Conservation (phyloP, 768 basidiomycete genomes). For the Lentinula detonsa region DNA sequence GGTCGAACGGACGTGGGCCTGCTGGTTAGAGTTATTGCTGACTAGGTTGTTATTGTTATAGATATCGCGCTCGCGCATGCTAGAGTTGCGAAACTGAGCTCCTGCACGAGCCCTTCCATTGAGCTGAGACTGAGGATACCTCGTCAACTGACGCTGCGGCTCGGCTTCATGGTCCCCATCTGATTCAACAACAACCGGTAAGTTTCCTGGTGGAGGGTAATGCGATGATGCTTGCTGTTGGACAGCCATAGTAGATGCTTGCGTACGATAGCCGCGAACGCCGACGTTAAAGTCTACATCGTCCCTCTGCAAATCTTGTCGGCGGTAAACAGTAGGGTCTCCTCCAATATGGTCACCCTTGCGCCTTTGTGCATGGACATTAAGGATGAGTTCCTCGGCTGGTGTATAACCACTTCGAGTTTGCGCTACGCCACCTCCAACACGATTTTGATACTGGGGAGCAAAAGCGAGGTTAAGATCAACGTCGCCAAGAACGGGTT, state of each 20-base stretch:
- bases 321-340: conserved; percentile 26
- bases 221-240: conserved; percentile 10
- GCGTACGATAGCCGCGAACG: conserved; percentile 35
- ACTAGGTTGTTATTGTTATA: conserved; percentile 10
- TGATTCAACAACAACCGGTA: conserved; percentile 1
- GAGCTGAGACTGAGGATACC: conserved; percentile 7
- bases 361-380: conserved; percentile 29
- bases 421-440: conserved; percentile 16
- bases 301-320: conserved; percentile 12
- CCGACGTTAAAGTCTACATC: conserved; percentile 31
- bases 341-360: conserved; percentile 23
- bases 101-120: neutral
- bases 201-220: neutral
- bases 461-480: conserved; percentile 7
- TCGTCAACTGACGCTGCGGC: neutral
- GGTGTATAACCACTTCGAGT: conserved; percentile 57
- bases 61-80: neutral
- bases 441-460: conserved; percentile 4
- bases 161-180: neutral
- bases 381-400: conserved; percentile 64
- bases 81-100: neutral
- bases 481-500: conserved; percentile 8
- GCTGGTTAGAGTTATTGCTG: conserved; percentile 17
- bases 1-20: conserved; percentile 37
- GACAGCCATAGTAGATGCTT: conserved; percentile 26